These are phyloP conservation scores for Ligustrum vulgare DNA, from an alignment of 257 asterid genomes.

Conservation along the genomic window DNA sequence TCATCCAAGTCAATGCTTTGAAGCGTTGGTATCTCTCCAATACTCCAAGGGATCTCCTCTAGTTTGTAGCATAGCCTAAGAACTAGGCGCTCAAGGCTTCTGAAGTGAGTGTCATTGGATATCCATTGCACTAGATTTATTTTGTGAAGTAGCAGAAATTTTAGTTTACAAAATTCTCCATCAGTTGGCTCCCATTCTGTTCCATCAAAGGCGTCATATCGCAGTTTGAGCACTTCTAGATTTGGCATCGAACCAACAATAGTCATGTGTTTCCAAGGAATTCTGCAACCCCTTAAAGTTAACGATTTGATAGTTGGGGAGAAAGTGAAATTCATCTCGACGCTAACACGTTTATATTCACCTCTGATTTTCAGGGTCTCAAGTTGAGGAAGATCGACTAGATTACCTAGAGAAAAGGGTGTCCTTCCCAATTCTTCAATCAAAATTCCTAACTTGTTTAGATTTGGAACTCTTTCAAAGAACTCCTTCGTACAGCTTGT, in stretches of 20 bases:
- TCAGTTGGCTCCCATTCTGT: slow-evolving; percentile 13
- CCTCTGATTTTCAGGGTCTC: slow-evolving; percentile 3
- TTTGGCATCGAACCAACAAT: slow-evolving; percentile 18
- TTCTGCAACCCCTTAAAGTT: background rate
- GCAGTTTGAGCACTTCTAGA: slow-evolving; percentile 25
- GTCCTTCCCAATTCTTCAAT: background rate
- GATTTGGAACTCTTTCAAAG: slow-evolving; percentile 5
- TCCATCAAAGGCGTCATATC: slow-evolving; percentile 5
- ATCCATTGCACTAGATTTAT: slow-evolving; percentile 13
- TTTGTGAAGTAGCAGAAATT: slow-evolving; percentile 4
- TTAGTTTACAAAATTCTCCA: slow-evolving; percentile 21
- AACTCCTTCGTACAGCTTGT: slow-evolving; percentile 15
- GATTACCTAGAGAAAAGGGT: background rate
- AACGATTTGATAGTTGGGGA: slow-evolving; percentile 19
- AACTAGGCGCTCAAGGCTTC: slow-evolving; percentile 10
- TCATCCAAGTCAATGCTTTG: background rate
- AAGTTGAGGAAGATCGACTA: slow-evolving; percentile 19
- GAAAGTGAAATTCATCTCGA: slow-evolving; percentile 1
- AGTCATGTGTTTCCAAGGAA: slow-evolving; percentile 17
- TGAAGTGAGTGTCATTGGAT: slow-evolving; percentile 4
- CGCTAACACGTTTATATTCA: background rate
- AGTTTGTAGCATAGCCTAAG: background rate
- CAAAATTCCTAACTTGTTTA: slow-evolving; percentile 18
- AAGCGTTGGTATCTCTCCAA: slow-evolving; percentile 23
- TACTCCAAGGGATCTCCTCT: slow-evolving; percentile 23